Conservation (phyloP, 2,329 filamentous ascomycete genomes). For the Microdochium bolleyi region DNA sequence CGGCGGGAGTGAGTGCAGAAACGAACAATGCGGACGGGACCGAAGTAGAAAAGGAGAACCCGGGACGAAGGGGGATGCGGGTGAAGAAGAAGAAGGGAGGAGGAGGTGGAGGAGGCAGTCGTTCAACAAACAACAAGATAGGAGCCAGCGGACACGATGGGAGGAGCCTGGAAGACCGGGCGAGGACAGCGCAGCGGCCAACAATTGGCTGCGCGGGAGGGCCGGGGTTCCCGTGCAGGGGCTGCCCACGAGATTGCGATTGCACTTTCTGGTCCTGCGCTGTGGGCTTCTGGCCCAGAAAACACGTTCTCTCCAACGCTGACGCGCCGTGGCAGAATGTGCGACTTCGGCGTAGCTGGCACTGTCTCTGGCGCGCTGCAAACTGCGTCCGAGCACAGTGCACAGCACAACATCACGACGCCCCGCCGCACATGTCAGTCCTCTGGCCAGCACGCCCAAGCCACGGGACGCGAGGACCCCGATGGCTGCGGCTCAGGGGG, state of each 20-base stretch:
- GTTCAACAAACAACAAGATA: neutral
- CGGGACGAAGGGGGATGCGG: neutral
- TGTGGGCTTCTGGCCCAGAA: neutral
- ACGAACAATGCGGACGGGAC: neutral
- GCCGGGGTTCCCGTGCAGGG: neutral
- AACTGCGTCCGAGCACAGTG: neutral
- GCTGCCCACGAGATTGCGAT: neutral
- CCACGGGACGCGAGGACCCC: neutral
- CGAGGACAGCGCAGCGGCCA: neutral
- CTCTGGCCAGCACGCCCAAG: neutral
- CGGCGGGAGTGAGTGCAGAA: neutral
- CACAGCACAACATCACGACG: neutral
- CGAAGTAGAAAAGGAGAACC: neutral
- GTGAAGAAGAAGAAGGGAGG: neutral
- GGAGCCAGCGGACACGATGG: too few species aligned
- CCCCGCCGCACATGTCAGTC: neutral
- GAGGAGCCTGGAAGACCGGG: too few species aligned
- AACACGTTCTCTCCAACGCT: neutral
- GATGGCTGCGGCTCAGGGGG: neutral
- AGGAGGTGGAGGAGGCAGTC: neutral
- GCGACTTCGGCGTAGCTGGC: neutral
- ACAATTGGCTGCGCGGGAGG: neutral
- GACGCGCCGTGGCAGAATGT: neutral
- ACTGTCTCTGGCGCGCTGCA: neutral
- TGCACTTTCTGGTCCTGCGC: neutral